Conservation (phyloP, 176 grass and related monocot species). For the Hordeum vulgare region MorexV3_pseudomolecules_assembly NC_058523.1:205212327-205212826, state of each 20-base stretch:
- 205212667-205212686: no score
- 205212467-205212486: constrained; percentile 67
- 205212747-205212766: constrained; percentile 51
- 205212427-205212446: constrained; percentile 57
- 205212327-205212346: constrained; percentile 55
- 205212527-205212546: constrained; percentile 59
- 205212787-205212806: constrained; percentile 86
- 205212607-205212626: not conserved
- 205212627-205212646: not conserved
- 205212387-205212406: constrained; percentile 65
- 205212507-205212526: constrained; percentile 56
- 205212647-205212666: no score
- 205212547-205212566: constrained; percentile 73
- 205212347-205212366: constrained; percentile 81
- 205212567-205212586: constrained; percentile 54
- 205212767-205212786: constrained; percentile 50
- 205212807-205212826: constrained; percentile 84
- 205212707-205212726: constrained; percentile 43
- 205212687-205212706: no score
- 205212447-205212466: constrained; percentile 65
- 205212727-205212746: constrained; percentile 88
- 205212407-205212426: constrained; percentile 37
- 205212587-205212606: constrained; percentile 89
- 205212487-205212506: constrained; percentile 85
- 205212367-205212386: constrained; percentile 99